Evolutionary conservation across 331 rosid genomes (phyloP).

Genomic region (Phaseolus coccineus): DNA sequence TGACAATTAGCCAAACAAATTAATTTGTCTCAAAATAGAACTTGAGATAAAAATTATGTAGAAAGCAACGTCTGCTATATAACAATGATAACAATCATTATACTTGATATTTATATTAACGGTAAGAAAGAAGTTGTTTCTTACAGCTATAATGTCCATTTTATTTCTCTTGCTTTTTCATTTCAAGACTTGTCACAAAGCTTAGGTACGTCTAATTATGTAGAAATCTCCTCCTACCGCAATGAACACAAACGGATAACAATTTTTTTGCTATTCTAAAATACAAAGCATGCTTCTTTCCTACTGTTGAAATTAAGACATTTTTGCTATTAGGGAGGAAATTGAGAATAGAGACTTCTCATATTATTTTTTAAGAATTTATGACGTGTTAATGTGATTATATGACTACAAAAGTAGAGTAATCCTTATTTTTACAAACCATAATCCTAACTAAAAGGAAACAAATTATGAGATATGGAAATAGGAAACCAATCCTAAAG

Average conservation of each 20-base stretch:
- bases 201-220: neutral
- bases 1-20: neutral
- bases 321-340: neutral
- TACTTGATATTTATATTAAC: too few relatives aligned
- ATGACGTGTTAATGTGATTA: neutral
- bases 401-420: neutral
- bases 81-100: too few relatives aligned
- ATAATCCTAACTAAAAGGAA: neutral
- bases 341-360: neutral
- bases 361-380: neutral
- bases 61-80: too few relatives aligned
- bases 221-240: neutral
- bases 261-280: neutral
- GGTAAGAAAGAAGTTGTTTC: neutral
- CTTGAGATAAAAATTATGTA: neutral
- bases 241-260: neutral
- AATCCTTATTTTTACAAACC: neutral
- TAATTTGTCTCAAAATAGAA: neutral
- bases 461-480: neutral
- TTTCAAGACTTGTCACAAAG: neutral
- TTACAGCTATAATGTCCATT: neutral
- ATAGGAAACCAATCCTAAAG: neutral
- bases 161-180: neutral
- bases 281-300: constrained; percentile 25
- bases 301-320: neutral